Percentiles rank a stretch among this genome's conserved stretches.
Evolutionary conservation across 2,329 filamentous ascomycete genomes (phyloP).

Genomic region (Fusarium tuaranense): DNA sequence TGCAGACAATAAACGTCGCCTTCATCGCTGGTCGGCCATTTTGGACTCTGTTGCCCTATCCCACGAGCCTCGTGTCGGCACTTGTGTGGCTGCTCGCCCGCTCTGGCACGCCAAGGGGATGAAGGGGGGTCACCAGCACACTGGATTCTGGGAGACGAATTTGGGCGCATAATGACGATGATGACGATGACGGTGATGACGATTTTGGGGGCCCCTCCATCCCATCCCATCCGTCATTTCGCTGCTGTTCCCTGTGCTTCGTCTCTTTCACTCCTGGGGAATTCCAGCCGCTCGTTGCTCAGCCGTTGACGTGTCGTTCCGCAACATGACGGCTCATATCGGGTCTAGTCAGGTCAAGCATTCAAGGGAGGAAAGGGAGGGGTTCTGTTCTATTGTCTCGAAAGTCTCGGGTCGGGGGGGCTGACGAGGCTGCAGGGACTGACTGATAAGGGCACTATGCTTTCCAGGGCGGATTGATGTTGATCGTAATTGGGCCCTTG

Average conservation of each 20-base stretch:
- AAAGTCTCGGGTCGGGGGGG: neutral
- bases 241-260: conserved; percentile 19
- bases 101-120: conserved; percentile 13
- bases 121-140: conserved; percentile 18
- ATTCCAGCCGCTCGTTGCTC: conserved; percentile 11
- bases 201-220: conserved; percentile 19
- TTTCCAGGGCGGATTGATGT: neutral
- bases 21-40: neutral
- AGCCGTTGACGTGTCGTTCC: conserved; percentile 32
- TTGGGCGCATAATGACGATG: conserved; percentile 37
- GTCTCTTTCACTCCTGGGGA: conserved; percentile 1
- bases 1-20: neutral
- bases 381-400: neutral
- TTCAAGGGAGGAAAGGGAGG: neutral
- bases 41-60: conserved; percentile 13
- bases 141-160: neutral
- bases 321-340: conserved; percentile 18
- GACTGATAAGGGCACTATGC: neutral
- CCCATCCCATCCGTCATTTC: conserved; percentile 11
- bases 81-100: conserved; percentile 30
- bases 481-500: neutral
- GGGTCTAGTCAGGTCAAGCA: conserved; percentile 8
- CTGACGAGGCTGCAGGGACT: conserved; percentile 6
- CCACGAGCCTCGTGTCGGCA: conserved; percentile 32
- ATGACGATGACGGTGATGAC: conserved; percentile 26